These are phyloP conservation scores for Botrytis elliptica DNA, from an alignment of 2,329 filamentous ascomycete species.

Conservation along the genomic window DNA sequence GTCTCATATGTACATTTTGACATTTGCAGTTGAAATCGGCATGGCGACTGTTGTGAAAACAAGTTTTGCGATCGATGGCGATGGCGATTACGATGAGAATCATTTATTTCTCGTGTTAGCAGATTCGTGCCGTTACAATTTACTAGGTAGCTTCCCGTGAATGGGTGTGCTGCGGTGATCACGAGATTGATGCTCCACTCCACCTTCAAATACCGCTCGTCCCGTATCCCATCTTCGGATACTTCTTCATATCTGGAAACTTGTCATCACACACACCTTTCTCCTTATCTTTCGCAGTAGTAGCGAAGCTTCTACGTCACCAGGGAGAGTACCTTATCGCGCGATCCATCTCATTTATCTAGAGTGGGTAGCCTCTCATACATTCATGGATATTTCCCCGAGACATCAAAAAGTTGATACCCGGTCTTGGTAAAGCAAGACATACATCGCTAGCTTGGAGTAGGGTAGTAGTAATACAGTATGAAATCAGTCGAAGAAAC, in stretches of 20 bases:
- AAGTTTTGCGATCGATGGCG: slow-evolving; percentile 13
- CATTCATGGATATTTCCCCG: slow-evolving; percentile 14
- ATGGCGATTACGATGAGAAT: background rate
- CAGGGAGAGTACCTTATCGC: background rate
- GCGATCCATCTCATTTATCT: background rate
- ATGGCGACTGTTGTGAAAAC: slow-evolving; percentile 11
- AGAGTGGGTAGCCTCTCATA: background rate
- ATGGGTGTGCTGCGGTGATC: slow-evolving; percentile 13
- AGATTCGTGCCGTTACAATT: background rate
- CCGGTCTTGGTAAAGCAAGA: slow-evolving; percentile 16
- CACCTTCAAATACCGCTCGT: background rate
- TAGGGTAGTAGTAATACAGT: slow-evolving; percentile 12
- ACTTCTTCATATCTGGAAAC: background rate
- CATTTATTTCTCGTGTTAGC: slow-evolving; percentile 7
- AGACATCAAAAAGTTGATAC: slow-evolving; percentile 1
- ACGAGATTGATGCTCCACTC: slow-evolving; percentile 15
- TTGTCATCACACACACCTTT: slow-evolving; percentile 1
- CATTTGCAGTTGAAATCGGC: background rate
- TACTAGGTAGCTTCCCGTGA: background rate
- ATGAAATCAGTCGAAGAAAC: background rate
- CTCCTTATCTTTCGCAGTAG: background rate
- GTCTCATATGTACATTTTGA: slow-evolving; percentile 7
- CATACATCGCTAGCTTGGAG: slow-evolving; percentile 4
- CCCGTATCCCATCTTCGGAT: slow-evolving; percentile 12
- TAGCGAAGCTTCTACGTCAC: background rate